These are phyloP conservation scores for Physcia stellaris DNA, from an alignment of 495 filamentous ascomycete species.

Conservation along the genomic window DNA sequence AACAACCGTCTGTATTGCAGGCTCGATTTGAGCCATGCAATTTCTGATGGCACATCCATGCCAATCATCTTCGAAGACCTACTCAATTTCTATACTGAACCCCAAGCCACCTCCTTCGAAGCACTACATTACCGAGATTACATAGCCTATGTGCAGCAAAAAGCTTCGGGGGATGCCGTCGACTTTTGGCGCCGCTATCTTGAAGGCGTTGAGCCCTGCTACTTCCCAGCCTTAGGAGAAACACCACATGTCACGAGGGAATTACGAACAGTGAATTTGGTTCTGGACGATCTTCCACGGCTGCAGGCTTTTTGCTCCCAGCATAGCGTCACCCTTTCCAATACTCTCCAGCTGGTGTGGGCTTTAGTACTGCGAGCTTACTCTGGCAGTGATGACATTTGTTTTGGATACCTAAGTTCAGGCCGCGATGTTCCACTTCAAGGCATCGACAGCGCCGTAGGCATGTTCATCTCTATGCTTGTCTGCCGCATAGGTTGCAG, in stretches of 20 bases:
- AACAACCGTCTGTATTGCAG: slow-evolving; percentile 30
- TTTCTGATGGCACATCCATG: slow-evolving; percentile 37
- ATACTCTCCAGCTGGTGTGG: slow-evolving; percentile 40
- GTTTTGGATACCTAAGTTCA: slow-evolving; percentile 40
- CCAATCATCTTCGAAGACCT: slow-evolving; percentile 17
- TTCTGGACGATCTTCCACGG: slow-evolving; percentile 17
- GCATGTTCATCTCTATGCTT: slow-evolving; percentile 44
- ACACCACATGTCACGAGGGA: slow-evolving; percentile 13
- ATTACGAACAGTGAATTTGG: slow-evolving; percentile 23
- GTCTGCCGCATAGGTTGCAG: slow-evolving; percentile 31
- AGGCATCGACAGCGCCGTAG: slow-evolving; percentile 36
- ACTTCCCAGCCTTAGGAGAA: slow-evolving; percentile 36
- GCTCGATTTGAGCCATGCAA: slow-evolving; percentile 43
- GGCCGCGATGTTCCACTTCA: slow-evolving; percentile 36
- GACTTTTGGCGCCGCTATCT: slow-evolving; percentile 42
- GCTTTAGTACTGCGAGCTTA: slow-evolving; percentile 29
- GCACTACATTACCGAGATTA: slow-evolving; percentile 42
- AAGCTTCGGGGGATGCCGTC: slow-evolving; percentile 25
- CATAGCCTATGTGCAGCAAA: slow-evolving; percentile 29
- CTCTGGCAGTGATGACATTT: slow-evolving; percentile 35
- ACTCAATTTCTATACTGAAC: slow-evolving; percentile 30
- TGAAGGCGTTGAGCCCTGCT: slow-evolving; percentile 31
- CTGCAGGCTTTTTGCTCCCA: slow-evolving; percentile 32
- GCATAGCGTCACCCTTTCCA: slow-evolving; percentile 34
- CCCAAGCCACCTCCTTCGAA: slow-evolving; percentile 17